A percentile compares a stretch with the other conserved stretches of the same genome.
Evolutionary conservation across 2,329 filamentous ascomycete genomes (phyloP).

Genomic region (Microsporum canis): DNA sequence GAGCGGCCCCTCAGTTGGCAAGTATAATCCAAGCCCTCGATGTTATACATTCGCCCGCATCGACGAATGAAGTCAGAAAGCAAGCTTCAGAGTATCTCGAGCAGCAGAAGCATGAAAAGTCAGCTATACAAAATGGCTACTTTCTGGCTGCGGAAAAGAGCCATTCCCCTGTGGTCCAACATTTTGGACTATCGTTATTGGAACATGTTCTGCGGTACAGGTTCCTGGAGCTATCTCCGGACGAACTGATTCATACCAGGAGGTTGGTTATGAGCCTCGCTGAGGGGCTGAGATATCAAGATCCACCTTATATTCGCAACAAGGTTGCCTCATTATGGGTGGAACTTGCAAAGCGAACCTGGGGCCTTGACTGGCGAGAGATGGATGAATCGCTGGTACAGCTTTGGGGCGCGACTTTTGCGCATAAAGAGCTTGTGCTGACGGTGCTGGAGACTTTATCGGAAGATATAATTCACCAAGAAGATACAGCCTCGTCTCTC

Average conservation of each 20-base stretch:
- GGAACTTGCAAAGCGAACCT: conserved; percentile 83
- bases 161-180: conserved; percentile 72
- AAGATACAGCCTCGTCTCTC: conserved; percentile 74
- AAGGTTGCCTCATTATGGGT: conserved; percentile 93
- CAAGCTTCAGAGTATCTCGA: conserved; percentile 81
- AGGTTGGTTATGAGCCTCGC: conserved; percentile 71
- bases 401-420: conserved; percentile 56
- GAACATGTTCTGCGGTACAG: conserved; percentile 81
- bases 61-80: conserved; percentile 67
- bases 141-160: conserved; percentile 62
- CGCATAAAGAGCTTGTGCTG: conserved; percentile 76
- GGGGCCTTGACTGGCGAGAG: conserved; percentile 85
- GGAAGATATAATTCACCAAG: conserved; percentile 84
- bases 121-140: conserved; percentile 78
- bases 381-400: conserved; percentile 78
- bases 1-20: conserved; percentile 5
- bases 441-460: conserved; percentile 82
- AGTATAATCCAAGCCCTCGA: conserved; percentile 72
- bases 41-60: conserved; percentile 72
- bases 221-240: conserved; percentile 60
- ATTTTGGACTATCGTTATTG: conserved; percentile 85
- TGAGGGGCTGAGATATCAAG: conserved; percentile 55
- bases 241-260: conserved; percentile 58
- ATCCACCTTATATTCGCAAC: conserved; percentile 76
- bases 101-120: conserved; percentile 62